Evolutionary conservation across 257 asterid genomes (phyloP), one percentile per base, ranked within the genome.

Genomic region (Solanum verrucosum): DNA sequence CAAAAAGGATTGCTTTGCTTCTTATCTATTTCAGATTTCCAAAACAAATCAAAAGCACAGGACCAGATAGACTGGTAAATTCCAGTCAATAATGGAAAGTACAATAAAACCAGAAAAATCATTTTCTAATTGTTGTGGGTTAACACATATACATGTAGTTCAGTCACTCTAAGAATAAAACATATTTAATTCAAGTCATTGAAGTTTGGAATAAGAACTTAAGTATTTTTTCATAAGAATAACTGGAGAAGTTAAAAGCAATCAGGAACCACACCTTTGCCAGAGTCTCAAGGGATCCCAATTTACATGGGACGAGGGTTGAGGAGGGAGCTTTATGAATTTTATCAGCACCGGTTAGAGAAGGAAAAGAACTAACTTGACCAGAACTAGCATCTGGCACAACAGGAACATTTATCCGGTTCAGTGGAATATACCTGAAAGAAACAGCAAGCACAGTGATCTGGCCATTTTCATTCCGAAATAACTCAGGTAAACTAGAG

Each of bases 381-480:
- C 90, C 90, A 75, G 91, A 87, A 90, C 88, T 91, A 77, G 44
- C 84, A 84, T 91, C 94, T 18, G 84, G 86, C 49, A 83, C 56
- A 84, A 60, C 85, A 75, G 91, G 89, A 86, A 92, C 90, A 92
- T 86, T 89, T 71, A 95, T 92, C 87, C 97, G 95, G 92, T 92
- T 95, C 84, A 96, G 89, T 84, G 99, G 99, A 83, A 95, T 90
- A 90, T 95, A 96, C 94, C 99, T 96, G 90, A 81, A 90, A 87
- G 87, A 42, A 63, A 81, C 49, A 87, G 11, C 44, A 29, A 70
- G 68, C 31, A 40, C 13, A 9, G 65, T 37, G 14, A 59, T 31
- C 49, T 29, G n/a, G 33, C 72, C 18, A 25, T 65, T 25, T 65
- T 65, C 72, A n/a, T 65, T 65, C 33, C 7, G 72, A 65, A 10